Percentiles rank a stretch among this genome's conserved stretches.
These are phyloP conservation scores for Sporothrix sp. DNA, from an alignment of 2,329 filamentous ascomycete genomes.

Conservation along the genomic window DNA sequence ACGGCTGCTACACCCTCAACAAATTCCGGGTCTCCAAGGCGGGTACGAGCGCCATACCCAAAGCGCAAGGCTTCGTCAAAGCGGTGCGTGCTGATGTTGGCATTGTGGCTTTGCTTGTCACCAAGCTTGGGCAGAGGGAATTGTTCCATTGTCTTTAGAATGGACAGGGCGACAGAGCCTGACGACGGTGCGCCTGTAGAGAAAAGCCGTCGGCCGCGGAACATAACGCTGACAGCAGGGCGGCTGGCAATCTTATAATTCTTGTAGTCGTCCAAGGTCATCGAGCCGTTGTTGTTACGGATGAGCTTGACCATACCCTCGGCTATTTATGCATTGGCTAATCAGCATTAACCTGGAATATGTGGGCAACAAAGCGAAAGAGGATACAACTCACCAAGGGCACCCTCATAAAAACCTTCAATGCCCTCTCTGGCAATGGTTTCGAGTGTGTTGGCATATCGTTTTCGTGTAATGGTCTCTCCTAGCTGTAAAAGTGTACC, in stretches of 20 bases:
- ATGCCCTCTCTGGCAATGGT: conserved; percentile 61
- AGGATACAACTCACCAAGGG: conserved; percentile 24
- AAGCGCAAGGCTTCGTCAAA: conserved; percentile 85
- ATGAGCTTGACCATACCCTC: conserved; percentile 62
- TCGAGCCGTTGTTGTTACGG: conserved; percentile 63
- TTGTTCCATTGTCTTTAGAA: conserved; percentile 75
- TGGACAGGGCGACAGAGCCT: conserved; percentile 63
- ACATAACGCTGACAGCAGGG: conserved; percentile 51
- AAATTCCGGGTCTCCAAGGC: conserved; percentile 74
- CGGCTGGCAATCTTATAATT: conserved; percentile 60
- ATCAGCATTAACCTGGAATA: background rate
- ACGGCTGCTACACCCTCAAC: conserved; percentile 52
- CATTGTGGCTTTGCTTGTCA: conserved; percentile 23
- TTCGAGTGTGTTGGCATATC: conserved; percentile 69
- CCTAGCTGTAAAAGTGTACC: conserved; percentile 60
- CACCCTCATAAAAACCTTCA: conserved; percentile 28
- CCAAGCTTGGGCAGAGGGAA: conserved; percentile 43
- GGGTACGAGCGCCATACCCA: conserved; percentile 68
- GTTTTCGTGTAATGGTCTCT: conserved; percentile 68
- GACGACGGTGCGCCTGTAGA: conserved; percentile 65
- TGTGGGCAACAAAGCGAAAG: background rate
- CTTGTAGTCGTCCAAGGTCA: conserved; percentile 68
- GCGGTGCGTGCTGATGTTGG: conserved; percentile 66
- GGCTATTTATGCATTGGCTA: conserved; percentile 36
- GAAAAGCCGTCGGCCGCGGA: conserved; percentile 61